Base-by-base conservation (phyloP, 2,329 filamentous ascomycete genomes). In the Hypoxylon sp. region DNA sequence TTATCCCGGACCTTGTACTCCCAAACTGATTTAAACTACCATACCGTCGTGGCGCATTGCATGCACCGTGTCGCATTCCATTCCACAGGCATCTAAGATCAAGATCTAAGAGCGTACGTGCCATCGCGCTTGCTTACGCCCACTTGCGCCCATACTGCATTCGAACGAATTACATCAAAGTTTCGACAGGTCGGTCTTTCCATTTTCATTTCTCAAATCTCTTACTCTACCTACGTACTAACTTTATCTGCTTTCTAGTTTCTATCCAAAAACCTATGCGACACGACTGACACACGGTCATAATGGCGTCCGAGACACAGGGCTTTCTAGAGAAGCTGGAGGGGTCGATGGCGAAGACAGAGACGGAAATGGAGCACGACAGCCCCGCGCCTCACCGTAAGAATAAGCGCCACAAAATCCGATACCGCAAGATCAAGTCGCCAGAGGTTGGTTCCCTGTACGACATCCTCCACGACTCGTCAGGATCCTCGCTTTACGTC, bases 391-490 rank as follows among this genome's bases (percentile, higher is more conserved):
- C 22, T 46, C 19, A 10, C 3, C 19, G 19, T 17, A 22, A 11
- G 41, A 46, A 2, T 46, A 24, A 24, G 20, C 22, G 44, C 44
- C 72, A 67, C 64, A 72, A 61, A 49, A 70, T 68, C 39, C 71
- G 39, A n/a, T 71, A 74, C 63, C 72, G 72, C 47, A 70, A 46
- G 57, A 75, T 79, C 39, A 79, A 72, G 8, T 76, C 76, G 2
- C 81, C 84, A 0, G 79, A 81, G 46, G 73, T 76, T 19, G 80
- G 81, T 19, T 87, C 85, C 0, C 75, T 88, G 20, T 83, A 81
- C 69, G 83, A 84, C 63, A 77, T 85, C 46, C 77, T 88, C 62
- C 80, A 82, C 62, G 76, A 82, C 20, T 71, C 87, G 69, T 73
- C 79, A 32, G 81, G 83, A 44, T 74, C 72, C 0, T 78, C 81